Evolutionary conservation across 768 basidiomycete species (phyloP).

Genomic region (Sarcomyxa edulis): DNA sequence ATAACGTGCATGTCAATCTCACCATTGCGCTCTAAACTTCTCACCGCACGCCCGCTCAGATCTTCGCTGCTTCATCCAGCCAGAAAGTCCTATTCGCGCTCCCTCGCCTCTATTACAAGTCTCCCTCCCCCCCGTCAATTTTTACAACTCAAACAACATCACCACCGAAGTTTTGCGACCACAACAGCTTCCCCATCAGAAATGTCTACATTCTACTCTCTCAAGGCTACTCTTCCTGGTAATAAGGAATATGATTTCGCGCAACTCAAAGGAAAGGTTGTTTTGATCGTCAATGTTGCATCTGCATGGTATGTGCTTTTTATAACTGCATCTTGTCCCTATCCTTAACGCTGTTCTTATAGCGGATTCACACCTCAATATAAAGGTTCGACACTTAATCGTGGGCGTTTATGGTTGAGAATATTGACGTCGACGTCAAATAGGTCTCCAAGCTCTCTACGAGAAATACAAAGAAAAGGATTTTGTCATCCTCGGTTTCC

Average conservation of each 20-base stretch:
- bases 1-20: too few species aligned
- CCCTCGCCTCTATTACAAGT: slow-evolving; percentile 1
- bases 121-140: slow-evolving; percentile 5
- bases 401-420: too few species aligned
- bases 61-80: too few species aligned
- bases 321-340: too few species aligned
- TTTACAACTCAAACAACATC: slow-evolving; percentile 4
- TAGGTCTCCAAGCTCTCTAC: slow-evolving; percentile 76
- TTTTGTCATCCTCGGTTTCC: slow-evolving; percentile 83
- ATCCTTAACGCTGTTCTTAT: slow-evolving; percentile 1
- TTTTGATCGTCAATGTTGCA: slow-evolving; percentile 75
- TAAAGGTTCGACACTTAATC: slow-evolving; percentile 41
- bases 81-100: slow-evolving; percentile 2
- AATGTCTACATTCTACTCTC: slow-evolving; percentile 55
- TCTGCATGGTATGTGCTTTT: slow-evolving; percentile 64
- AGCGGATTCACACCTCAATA: slow-evolving; percentile 87
- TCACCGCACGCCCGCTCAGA: too few species aligned
- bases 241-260: slow-evolving; percentile 56
- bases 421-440: too few species aligned
- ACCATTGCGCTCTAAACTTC: too few species aligned
- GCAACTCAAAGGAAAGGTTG: slow-evolving; percentile 70
- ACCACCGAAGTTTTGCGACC: too few species aligned
- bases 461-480: slow-evolving; percentile 76
- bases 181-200: slow-evolving; percentile 13
- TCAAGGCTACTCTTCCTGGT: slow-evolving; percentile 60